Evolutionary conservation across 345 rosid species (phyloP), one percentile per base, ranked within the genome.

Genomic region (Crucihimalaya himalaica): DNA sequence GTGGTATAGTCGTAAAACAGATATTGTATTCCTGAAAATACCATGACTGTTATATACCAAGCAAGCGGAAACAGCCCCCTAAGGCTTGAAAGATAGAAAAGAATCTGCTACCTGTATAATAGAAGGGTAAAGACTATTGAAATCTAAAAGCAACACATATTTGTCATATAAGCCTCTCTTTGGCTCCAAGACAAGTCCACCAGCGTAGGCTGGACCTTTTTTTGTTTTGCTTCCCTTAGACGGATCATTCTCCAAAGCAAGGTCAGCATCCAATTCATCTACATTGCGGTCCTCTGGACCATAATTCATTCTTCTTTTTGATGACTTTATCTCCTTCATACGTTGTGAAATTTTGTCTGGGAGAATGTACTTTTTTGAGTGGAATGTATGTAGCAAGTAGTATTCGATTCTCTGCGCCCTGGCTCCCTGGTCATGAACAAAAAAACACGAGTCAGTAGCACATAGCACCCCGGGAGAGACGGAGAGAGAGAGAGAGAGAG

Each of bases 91-190:
- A 69, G 35, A 35, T 11, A 39, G 55, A 45, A 39, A 43, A 20
- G 29, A 72, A 63, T 54, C 68, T 58, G 76, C 63, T 80, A 92
- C 99, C 97, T 95, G 99, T 77, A 95, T 95, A 45, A 95, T 95
- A 79, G 99, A 95, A 61, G 99, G 99, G 73, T 95, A 95, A 66
- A 95, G 98, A 81, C 99, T 95, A 75, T 90, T 95, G 82, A 92
- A 95, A 84, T 95, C 99, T 58, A 92, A 87, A 84, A 95, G 96
- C 84, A 95, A 78, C 51, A 95, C 84, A 81, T 85, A 90, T 82
- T 87, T 95, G 84, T 95, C 99, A 81, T 92, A 95, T 73, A 95
- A 76, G 78, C 99, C 98, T 75, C 73, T 90, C 80, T 95, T 95
- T 29, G 98, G 99, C 85, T 95, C 99, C 88, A 95, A 81, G 74